Percentiles rank a stretch among this genome's conserved stretches.
Conservation (phyloP, 345 rosid genomes). For the Eucalyptus marginata region DNA sequence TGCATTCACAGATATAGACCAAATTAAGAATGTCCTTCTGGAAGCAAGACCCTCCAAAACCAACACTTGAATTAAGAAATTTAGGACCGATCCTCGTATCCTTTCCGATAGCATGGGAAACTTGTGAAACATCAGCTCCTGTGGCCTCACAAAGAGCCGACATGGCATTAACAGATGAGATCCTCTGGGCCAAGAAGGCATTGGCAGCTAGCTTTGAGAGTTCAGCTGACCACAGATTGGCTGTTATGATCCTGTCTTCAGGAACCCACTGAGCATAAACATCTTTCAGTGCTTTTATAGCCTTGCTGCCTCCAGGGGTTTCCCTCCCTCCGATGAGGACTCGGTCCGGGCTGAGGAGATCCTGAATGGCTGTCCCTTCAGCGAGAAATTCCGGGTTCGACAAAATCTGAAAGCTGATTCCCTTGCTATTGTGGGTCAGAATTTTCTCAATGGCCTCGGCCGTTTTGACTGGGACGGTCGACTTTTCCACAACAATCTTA, state of each 20-base stretch:
- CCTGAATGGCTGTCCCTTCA: slow-evolving; percentile 74
- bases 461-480: slow-evolving; percentile 81
- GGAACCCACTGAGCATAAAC: slow-evolving; percentile 90
- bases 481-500: slow-evolving; percentile 85
- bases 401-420: slow-evolving; percentile 74
- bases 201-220: slow-evolving; percentile 83
- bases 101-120: slow-evolving; percentile 58
- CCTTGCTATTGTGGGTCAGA: slow-evolving; percentile 65
- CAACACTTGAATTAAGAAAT: slow-evolving; percentile 79
- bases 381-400: slow-evolving; percentile 89
- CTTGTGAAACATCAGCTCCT: slow-evolving; percentile 66
- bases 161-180: slow-evolving; percentile 83
- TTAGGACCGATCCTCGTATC: slow-evolving; percentile 71
- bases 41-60: slow-evolving; percentile 86
- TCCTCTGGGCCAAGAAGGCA: slow-evolving; percentile 82
- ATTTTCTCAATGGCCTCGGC: slow-evolving; percentile 84
- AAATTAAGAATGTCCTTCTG: slow-evolving; percentile 72
- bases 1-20: slow-evolving; percentile 75
- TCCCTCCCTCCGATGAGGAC: slow-evolving; percentile 84
- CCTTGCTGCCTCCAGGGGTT: slow-evolving; percentile 56
- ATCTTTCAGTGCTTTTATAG: slow-evolving; percentile 47
- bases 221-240: slow-evolving; percentile 93
- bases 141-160: slow-evolving; percentile 85
- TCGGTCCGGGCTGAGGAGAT: slow-evolving; percentile 61
- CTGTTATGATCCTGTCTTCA: slow-evolving; percentile 41